phyloP scores from a whole-genome alignment of 805 yeast species.

The Schizosaccharomyces osmophilus region DNA sequence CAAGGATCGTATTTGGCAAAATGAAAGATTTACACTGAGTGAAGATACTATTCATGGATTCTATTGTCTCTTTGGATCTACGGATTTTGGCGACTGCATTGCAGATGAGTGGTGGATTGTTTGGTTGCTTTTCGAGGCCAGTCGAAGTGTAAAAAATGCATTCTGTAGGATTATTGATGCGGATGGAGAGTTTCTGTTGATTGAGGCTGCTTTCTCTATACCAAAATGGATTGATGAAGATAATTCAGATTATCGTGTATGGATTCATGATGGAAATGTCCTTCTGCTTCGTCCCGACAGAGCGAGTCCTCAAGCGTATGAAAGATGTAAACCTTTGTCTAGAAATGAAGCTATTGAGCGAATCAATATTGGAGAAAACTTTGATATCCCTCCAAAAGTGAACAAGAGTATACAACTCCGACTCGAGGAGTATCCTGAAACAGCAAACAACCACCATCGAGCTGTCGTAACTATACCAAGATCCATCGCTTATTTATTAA shows the following conservation, averaged over 20 bases:
- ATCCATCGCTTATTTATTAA: constrained; percentile 9
- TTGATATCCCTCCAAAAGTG: neutral
- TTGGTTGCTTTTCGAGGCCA: constrained; percentile 9
- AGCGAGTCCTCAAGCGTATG: neutral
- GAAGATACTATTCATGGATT: neutral
- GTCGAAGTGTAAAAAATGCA: constrained; percentile 5
- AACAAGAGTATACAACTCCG: constrained; percentile 2
- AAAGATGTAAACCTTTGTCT: constrained; percentile 2
- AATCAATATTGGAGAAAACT: neutral
- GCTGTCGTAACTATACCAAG: constrained; percentile 9
- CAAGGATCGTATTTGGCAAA: neutral
- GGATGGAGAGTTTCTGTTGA: constrained; percentile 31
- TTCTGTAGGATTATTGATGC: constrained; percentile 18
- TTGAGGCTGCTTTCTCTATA: constrained; percentile 23
- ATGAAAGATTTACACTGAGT: neutral
- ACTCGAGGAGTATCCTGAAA: constrained; percentile 5
- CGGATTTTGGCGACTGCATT: constrained; percentile 12
- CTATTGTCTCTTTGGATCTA: neutral
- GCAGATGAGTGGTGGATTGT: constrained; percentile 15
- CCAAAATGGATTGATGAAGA: constrained; percentile 27
- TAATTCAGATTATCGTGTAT: constrained; percentile 22
- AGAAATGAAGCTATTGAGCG: constrained; percentile 2
- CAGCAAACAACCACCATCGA: constrained; percentile 7
- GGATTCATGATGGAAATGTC: constrained; percentile 10
- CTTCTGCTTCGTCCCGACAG: constrained; percentile 6